Evolutionary conservation across 83 land plant genomes (phyloP), one percentile per base, ranked within the genome.

Genomic region (Picea engelmannii): DNA sequence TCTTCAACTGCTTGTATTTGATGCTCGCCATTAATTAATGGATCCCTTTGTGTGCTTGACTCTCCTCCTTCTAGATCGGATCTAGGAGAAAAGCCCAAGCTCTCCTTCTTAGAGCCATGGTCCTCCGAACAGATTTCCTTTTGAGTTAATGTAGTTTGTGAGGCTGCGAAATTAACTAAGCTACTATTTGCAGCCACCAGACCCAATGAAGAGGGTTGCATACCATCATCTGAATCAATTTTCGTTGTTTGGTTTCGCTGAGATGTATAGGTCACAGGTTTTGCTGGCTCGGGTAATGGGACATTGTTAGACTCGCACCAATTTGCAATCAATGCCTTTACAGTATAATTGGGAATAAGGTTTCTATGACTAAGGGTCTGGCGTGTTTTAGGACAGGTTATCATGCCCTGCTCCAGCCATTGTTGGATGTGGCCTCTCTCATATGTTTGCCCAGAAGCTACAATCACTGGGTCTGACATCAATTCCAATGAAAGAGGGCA

Each of bases 381-480:
- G 76, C 84, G 87, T 17, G 94, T 96, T 84, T 91, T 89, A 11
- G 99, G 99, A 82, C 99, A 96, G 31, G 87, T 82, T 18, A 81
- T 90, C 31, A 95, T 82, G n/a, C 99, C 99, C 78, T 91, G 87
- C 75, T 95, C 98, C 31, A 96, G 79, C 99, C 99, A 96, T 76
- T 92, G 92, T 82, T 95, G 99, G 66, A 96, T 95, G 82, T 88
- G 88, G 18, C 84, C 79, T 79, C 95, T 89, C 79, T 96, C 99
- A 81, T 88, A 96, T 9, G 99, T 96, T 83, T 95, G 99, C 42
- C 99, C 99, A 60, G 99, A 95, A 16, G 99, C 98, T 12, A 96
- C 88, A 75, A 96, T 96, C 17, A 96, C 98, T 9, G 99, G 99
- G 80, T 96, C 98, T 23, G 86, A 38, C 99, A 95, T 96, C 78